Evolutionary conservation across 352 stramenopile genomes (phyloP).

Genomic region (Halophytophthora batemanensis): DNA sequence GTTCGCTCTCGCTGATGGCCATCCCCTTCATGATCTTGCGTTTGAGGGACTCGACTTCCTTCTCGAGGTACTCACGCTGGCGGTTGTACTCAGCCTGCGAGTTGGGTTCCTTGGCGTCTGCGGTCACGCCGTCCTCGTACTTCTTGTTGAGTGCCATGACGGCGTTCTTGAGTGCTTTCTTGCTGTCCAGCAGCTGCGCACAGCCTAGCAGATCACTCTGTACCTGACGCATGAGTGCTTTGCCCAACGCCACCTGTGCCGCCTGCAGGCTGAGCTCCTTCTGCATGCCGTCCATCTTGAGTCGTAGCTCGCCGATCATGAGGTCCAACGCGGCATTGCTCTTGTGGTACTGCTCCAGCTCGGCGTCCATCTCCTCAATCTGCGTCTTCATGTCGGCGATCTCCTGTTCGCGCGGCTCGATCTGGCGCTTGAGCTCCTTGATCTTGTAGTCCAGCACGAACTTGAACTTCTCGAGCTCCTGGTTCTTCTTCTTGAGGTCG

Average conservation of each 20-base stretch:
- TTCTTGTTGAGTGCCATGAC: slow-evolving; percentile 87
- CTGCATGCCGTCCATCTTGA: slow-evolving; percentile 93
- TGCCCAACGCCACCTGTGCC: slow-evolving; percentile 56
- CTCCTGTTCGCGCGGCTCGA: slow-evolving; percentile 93
- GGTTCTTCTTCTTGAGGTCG: slow-evolving; percentile 97
- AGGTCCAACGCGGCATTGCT: slow-evolving; percentile 92
- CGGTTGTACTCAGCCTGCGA: slow-evolving; percentile 89
- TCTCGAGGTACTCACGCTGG: slow-evolving; percentile 91
- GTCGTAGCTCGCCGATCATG: slow-evolving; percentile 92
- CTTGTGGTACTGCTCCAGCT: slow-evolving; percentile 95
- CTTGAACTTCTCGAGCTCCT: slow-evolving; percentile 97
- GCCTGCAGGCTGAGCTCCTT: slow-evolving; percentile 77
- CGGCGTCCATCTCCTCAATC: slow-evolving; percentile 95
- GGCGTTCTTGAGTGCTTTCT: slow-evolving; percentile 73
- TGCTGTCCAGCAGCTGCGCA: slow-evolving; percentile 69
- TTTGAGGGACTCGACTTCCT: slow-evolving; percentile 89
- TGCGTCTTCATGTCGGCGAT: slow-evolving; percentile 94
- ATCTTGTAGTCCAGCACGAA: slow-evolving; percentile 98
- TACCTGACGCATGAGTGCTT: slow-evolving; percentile 71
- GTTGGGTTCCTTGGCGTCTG: slow-evolving; percentile 85
- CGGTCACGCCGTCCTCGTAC: slow-evolving; percentile 68
- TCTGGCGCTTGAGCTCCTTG: slow-evolving; percentile 95
- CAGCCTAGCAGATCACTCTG: slow-evolving; percentile 73
- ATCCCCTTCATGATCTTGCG: slow-evolving; percentile 88
- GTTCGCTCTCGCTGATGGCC: slow-evolving; percentile 77